Evolutionary conservation across 805 yeast genomes (phyloP).

Genomic region (Yarrowia osloensis): DNA sequence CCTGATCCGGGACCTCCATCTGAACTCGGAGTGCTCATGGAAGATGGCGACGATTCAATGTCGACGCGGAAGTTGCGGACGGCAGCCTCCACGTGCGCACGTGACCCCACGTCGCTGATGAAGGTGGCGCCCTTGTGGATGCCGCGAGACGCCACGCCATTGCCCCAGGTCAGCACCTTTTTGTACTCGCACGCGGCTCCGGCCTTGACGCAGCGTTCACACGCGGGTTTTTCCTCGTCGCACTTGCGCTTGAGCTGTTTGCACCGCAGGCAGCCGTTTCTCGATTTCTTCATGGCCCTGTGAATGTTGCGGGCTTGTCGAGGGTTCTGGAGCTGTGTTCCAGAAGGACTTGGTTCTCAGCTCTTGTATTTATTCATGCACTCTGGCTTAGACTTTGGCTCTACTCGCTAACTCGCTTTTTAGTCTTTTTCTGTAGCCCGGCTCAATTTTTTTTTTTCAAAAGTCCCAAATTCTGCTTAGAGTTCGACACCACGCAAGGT

Average conservation of each 20-base stretch:
- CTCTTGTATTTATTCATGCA: not conserved
- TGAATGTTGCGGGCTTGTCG: too few species aligned
- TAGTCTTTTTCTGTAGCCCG: not conserved
- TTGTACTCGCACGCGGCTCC: conserved; percentile 60
- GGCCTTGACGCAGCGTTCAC: conserved; percentile 56
- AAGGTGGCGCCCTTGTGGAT: conserved; percentile 23
- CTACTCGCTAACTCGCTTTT: not conserved
- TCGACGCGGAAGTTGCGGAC: conserved; percentile 24
- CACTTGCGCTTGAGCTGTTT: conserved; percentile 66
- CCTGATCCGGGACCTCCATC: conserved; percentile 2
- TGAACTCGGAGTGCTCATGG: conserved; percentile 7
- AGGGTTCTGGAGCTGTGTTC: too few species aligned
- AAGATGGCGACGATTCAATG: not conserved
- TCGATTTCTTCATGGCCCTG: conserved; percentile 21
- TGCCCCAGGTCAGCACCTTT: conserved; percentile 66
- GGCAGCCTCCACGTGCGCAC: conserved; percentile 20
- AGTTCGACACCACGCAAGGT: too few species aligned
- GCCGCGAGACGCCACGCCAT: conserved; percentile 21
- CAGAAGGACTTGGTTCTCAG: too few species aligned
- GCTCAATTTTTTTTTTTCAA: not conserved
- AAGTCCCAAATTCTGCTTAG: too few species aligned
- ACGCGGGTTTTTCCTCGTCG: conserved; percentile 64
- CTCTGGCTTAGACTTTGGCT: not conserved
- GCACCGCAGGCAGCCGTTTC: conserved; percentile 40
- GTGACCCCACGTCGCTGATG: conserved; percentile 20